Evolutionary conservation across 1,284 basidiomycete species (phyloP).

Genomic region (Ganoderma multipileum): DNA sequence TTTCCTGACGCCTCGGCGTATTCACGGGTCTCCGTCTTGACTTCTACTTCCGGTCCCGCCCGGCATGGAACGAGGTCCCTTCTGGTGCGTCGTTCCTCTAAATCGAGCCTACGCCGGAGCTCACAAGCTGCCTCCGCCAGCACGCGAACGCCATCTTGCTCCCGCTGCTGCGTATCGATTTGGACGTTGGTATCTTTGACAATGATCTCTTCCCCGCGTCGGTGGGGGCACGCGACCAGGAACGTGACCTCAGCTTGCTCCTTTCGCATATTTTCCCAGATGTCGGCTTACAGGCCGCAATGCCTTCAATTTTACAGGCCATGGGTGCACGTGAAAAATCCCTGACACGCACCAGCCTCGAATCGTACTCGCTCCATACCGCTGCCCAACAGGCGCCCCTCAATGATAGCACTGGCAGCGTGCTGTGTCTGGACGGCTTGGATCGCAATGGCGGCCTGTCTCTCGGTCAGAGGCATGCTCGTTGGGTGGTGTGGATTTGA

Average conservation of each 20-base stretch:
- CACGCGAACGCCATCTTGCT: neutral
- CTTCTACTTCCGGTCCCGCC: neutral
- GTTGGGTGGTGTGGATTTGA: neutral
- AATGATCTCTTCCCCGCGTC: neutral
- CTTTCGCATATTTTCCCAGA: neutral
- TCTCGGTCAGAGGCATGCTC: neutral
- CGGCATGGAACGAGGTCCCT: neutral
- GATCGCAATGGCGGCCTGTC: neutral
- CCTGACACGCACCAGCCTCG: neutral
- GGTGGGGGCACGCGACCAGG: neutral
- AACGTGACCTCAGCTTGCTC: neutral
- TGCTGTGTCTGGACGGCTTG: too few relatives aligned
- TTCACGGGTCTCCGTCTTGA: neutral
- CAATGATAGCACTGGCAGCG: too few relatives aligned
- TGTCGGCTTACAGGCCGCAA: neutral
- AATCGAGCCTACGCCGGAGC: neutral
- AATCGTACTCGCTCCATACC: neutral
- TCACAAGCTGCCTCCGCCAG: neutral
- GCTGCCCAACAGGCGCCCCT: neutral
- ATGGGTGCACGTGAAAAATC: neutral
- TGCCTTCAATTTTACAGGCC: neutral
- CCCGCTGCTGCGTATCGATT: neutral
- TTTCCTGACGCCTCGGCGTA: neutral
- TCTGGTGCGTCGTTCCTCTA: neutral
- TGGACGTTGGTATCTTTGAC: neutral